Evolutionary conservation across 1,139 yeast species (phyloP).

Genomic region (Kodamaea ohmeri): DNA sequence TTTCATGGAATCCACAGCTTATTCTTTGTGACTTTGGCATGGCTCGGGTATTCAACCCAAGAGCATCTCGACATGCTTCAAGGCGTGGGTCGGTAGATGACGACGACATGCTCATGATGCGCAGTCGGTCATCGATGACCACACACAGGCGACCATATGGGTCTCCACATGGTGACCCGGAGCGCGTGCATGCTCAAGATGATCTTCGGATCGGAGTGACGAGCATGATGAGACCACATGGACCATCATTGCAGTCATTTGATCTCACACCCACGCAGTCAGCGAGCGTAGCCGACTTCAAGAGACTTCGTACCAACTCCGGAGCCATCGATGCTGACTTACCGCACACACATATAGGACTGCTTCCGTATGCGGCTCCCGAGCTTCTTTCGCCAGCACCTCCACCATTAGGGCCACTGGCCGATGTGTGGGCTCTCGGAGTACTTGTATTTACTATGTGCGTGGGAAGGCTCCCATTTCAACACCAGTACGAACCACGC

Average conservation of each 20-base stretch:
- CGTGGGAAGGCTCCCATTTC: conserved; percentile 76
- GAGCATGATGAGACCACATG: conserved; percentile 27
- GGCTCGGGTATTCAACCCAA: conserved; percentile 42
- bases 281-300: conserved; percentile 15
- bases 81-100: conserved; percentile 14
- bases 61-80: conserved; percentile 29
- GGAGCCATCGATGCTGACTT: conserved; percentile 36
- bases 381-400: conserved; percentile 69
- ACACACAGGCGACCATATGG: no score
- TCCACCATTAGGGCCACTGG: conserved; percentile 67
- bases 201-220: conserved; percentile 37
- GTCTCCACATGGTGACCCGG: no score
- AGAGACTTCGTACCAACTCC: conserved; percentile 12
- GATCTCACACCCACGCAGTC: conserved; percentile 34
- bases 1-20: conserved; percentile 22
- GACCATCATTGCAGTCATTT: conserved; percentile 37
- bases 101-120: conserved; percentile 28
- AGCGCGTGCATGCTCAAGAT: conserved; percentile 23
- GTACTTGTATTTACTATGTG: conserved; percentile 71
- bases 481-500: conserved; percentile 77
- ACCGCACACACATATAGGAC: conserved; percentile 76
- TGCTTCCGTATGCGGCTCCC: conserved; percentile 90
- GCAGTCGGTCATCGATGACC: conserved; percentile 49
- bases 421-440: conserved; percentile 92
- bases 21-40: conserved; percentile 88